Evolutionary conservation across 1,284 basidiomycete species (phyloP), one percentile per base, ranked within the genome.

Genomic region (Marasmius tenuissimus): DNA sequence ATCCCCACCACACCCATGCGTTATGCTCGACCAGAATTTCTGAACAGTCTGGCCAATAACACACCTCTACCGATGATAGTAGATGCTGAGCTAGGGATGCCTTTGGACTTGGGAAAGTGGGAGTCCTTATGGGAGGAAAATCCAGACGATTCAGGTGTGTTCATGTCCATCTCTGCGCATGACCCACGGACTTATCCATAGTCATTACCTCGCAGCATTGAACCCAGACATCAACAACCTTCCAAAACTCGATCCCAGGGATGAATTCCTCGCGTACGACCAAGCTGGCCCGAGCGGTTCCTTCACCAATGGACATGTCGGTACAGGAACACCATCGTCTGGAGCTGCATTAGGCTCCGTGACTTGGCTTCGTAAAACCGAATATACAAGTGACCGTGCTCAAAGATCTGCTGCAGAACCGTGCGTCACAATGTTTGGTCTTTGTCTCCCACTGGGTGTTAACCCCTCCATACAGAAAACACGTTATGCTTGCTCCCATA

Each of bases 61-160:
- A 86, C 88, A 6, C 89, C 91, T 0, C 73, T 97, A 10, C 94
- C 96, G 0, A 94, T 98, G 92, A 89, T 97, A 63, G 89, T 97
- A 1, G 96, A 98, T 69, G 91, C 92, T 1, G 96, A 98, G 73
- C 90, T 91, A 70, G 96, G 96, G 1, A 96, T 98, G 94, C 94
- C 95, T 0, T 76, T 98, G 22, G 93, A 97, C 71, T 75, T 97
- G 54, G 89, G 91, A 22, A 83, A 84, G 63, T 96, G 88, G 82
- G 89, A 92, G 54, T 91, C 87, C 39, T 76, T 94, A 18, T 94
- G 94, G 92, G 89, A 92, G 58, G 91, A 92, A 51, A 83, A 83
- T 52, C 88, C 80, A 10, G 83, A 89, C 69, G 88, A 91, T 73
- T 81, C 84, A 59, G 81, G 92, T 91, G 61, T 66, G 84, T 75